These are phyloP conservation scores for Crithidia fasciculata DNA, from an alignment of 208 protist genomes.

Conservation along the genomic window DNA sequence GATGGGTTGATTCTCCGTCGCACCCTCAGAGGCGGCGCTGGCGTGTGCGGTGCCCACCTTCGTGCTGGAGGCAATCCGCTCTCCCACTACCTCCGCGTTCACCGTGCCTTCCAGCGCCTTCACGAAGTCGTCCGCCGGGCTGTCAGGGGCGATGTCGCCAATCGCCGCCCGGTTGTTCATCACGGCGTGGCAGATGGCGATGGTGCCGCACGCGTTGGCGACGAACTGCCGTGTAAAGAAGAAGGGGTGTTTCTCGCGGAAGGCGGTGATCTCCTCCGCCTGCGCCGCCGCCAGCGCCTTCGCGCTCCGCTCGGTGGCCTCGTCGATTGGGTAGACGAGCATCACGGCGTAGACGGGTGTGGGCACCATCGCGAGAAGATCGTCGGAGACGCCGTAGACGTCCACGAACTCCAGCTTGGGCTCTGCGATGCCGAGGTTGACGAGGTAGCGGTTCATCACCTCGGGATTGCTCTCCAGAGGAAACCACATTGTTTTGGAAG, in stretches of 20 bases:
- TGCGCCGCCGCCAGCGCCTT: slow-evolving; percentile 29
- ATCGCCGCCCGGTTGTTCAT: slow-evolving; percentile 88
- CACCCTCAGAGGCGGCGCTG: slow-evolving; percentile 61
- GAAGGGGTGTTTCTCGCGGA: slow-evolving; percentile 52
- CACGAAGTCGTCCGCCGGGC: slow-evolving; percentile 32
- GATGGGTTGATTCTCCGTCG: slow-evolving; percentile 59
- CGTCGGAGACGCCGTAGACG: slow-evolving; percentile 91
- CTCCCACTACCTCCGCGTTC: slow-evolving; percentile 27
- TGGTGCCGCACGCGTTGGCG: slow-evolving; percentile 95
- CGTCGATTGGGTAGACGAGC: slow-evolving; percentile 92
- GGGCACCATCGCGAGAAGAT: slow-evolving; percentile 92
- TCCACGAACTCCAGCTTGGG: slow-evolving; percentile 85
- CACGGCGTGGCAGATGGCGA: slow-evolving; percentile 93
- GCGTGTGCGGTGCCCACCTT: slow-evolving; percentile 66
- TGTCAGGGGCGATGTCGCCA: slow-evolving; percentile 45
- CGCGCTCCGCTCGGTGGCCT: slow-evolving; percentile 35
- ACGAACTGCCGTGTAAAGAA: slow-evolving; percentile 94
- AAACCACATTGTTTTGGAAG: slow-evolving; percentile 61
- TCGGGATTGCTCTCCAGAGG: slow-evolving; percentile 95
- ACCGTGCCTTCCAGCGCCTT: background rate
- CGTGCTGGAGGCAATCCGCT: slow-evolving; percentile 44
- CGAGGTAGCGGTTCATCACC: slow-evolving; percentile 88
- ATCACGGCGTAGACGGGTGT: slow-evolving; percentile 88
- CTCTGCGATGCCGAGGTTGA: slow-evolving; percentile 52
- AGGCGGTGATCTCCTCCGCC: slow-evolving; percentile 40